Evolutionary conservation across 1,284 basidiomycete genomes (phyloP).

Genomic region (Ustilago shanxiensis): DNA sequence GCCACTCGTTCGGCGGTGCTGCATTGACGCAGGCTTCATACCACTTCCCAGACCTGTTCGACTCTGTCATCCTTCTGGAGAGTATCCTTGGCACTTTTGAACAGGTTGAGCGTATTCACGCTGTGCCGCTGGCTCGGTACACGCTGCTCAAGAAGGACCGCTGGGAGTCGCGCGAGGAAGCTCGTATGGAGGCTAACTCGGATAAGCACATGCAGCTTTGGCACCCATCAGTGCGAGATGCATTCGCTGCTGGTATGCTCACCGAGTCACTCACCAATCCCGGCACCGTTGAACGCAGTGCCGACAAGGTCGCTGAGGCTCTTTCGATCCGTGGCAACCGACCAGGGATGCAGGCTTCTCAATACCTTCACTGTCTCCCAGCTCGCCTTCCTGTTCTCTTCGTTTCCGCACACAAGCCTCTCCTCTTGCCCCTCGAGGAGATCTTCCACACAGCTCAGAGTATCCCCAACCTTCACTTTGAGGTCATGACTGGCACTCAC

Average conservation of each 20-base stretch:
- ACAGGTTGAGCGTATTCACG: constrained; percentile 32
- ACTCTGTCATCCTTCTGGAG: constrained; percentile 43
- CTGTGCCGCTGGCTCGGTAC: constrained; percentile 47
- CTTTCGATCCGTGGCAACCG: constrained; percentile 45
- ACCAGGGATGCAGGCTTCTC: constrained; percentile 40
- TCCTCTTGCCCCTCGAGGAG: constrained; percentile 41
- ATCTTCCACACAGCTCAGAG: constrained; percentile 44
- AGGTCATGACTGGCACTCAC: constrained; percentile 50
- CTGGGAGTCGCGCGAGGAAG: constrained; percentile 39
- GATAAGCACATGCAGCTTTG: constrained; percentile 48
- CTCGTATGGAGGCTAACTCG: constrained; percentile 30
- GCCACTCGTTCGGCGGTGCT: constrained; percentile 50
- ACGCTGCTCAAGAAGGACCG: constrained; percentile 47
- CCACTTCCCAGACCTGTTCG: constrained; percentile 46
- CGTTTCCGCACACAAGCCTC: constrained; percentile 46
- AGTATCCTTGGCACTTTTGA: constrained; percentile 35
- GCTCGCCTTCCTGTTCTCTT: constrained; percentile 38
- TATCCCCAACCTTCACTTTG: constrained; percentile 46
- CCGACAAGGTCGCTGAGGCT: constrained; percentile 47
- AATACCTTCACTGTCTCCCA: constrained; percentile 44
- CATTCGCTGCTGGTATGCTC: constrained; percentile 43
- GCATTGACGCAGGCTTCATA: constrained; percentile 36
- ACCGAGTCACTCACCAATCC: constrained; percentile 32
- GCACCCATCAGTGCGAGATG: constrained; percentile 41
- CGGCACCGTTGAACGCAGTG: constrained; percentile 43